Base-by-base conservation (phyloP, 139 green algal genomes). In the Eudorina sp. region DNA sequence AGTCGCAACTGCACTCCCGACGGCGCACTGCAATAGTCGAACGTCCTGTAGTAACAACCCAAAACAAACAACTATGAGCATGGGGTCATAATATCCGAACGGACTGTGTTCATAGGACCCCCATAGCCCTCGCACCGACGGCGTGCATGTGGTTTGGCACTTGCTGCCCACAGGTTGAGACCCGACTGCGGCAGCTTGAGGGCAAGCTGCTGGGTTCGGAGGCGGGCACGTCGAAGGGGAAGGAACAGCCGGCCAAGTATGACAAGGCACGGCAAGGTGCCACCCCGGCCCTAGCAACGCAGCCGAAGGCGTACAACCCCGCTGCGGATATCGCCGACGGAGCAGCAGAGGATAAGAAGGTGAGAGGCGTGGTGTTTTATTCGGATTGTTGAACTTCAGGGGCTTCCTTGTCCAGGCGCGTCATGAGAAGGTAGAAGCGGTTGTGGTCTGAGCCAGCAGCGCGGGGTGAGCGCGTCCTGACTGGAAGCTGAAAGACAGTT, bases 131-230 rank as follows among this genome's bases (percentile, higher is more conserved):
- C n/a, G n/a, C n/a, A n/a, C n/a, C n/a, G n/a, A n/a, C n/a, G n/a
- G n/a, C n/a, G n/a, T n/a, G n/a, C n/a, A n/a, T n/a, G n/a, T 55
- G 48, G 48, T 55, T 72, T 2, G 19, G 31, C 31, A 3, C 16
- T 40, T 72, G 62, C 27, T 29, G 16, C 38, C 62, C 7, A 40
- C 92, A 98, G 96, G 95, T 99, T 53, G 98, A 99, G 93, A 94
- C 96, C 9, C 92, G 98, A 48, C 82, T 99, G 88, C 90, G 97
- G 68, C 97, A 99, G 91, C 91, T 99, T 78, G 98, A 99, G 91
- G 97, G 96, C 55, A 95, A 93, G 79, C 53, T 89, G 70, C 86
- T 98, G 9, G 94, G 85, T 2, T 60, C 70, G 19, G 95, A 97
- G 45, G 91, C 88, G 7, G 96, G 88, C 34, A 90, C 87, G 51